These are phyloP conservation scores for Rosa lucieae DNA, from an alignment of 306 rosid species.

Conservation along the genomic window DNA sequence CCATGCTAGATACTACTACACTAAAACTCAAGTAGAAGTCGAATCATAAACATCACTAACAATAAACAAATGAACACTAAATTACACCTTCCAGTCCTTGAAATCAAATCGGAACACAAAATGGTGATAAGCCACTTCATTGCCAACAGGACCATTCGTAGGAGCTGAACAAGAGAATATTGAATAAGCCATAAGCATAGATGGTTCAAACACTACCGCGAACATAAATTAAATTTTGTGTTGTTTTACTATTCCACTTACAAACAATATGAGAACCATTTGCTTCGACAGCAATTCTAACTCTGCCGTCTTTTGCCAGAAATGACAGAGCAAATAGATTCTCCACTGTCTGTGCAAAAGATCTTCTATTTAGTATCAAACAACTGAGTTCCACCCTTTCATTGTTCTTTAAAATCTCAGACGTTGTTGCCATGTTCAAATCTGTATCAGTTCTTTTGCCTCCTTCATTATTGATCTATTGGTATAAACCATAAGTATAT, in stretches of 20 bases:
- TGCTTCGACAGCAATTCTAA: constrained; percentile 45
- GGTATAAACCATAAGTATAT: constrained; percentile 20
- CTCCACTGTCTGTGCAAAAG: constrained; percentile 75
- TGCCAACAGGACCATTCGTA: constrained; percentile 59
- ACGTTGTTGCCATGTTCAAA: constrained; percentile 62
- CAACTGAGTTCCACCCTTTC: constrained; percentile 49
- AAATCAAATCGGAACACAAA: constrained; percentile 73
- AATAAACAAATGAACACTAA: background rate
- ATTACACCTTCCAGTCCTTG: constrained; percentile 70
- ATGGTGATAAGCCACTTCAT: constrained; percentile 44
- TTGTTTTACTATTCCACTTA: constrained; percentile 32
- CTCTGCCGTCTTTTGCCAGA: constrained; percentile 80
- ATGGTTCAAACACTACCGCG: background rate
- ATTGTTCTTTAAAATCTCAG: constrained; percentile 45
- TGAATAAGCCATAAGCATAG: background rate
- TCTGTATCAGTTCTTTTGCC: constrained; percentile 65
- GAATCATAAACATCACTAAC: background rate
- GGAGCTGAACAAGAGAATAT: constrained; percentile 52
- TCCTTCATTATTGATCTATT: constrained; percentile 44
- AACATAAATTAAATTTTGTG: background rate
- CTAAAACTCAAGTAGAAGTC: background rate
- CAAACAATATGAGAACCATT: constrained; percentile 56
- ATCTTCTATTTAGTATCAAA: constrained; percentile 52
- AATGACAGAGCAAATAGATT: constrained; percentile 74
- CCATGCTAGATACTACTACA: background rate